Conservation (phyloP, 345 rosid species). For the Aegle marmelos region DNA sequence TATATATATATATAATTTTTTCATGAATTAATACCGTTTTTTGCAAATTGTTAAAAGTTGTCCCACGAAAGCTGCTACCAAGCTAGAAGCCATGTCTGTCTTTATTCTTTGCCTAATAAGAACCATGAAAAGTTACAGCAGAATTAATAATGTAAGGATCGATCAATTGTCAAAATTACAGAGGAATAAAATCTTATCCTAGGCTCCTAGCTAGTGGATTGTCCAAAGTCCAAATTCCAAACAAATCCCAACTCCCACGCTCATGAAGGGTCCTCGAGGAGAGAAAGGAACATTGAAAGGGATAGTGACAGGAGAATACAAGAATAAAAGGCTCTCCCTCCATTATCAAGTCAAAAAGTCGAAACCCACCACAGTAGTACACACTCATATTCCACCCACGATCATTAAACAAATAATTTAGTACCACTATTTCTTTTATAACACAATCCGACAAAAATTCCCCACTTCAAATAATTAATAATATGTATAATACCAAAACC, state of each 20-base stretch:
- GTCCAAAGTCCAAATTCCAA: slow-evolving; percentile 30
- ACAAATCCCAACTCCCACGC: slow-evolving; percentile 17
- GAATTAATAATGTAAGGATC: not conserved
- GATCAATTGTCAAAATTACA: not conserved
- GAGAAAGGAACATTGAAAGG: slow-evolving; percentile 13
- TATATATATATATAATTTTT: not conserved
- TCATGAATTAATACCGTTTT: not conserved
- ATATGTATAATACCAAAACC: not conserved
- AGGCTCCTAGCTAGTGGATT: not conserved
- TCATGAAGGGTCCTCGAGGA: slow-evolving; percentile 17
- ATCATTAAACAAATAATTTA: slow-evolving; percentile 5
- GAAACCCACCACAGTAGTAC: slow-evolving; percentile 32
- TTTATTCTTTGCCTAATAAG: no score
- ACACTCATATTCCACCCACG: slow-evolving; percentile 51
- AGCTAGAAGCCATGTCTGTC: not conserved
- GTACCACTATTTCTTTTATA: not conserved
- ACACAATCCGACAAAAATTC: slow-evolving; percentile 23
- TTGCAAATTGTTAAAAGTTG: not conserved
- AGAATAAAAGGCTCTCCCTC: slow-evolving; percentile 34
- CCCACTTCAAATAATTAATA: slow-evolving; percentile 15
- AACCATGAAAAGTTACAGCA: not conserved
- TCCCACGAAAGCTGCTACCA: not conserved
- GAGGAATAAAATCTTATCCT: slow-evolving; percentile 22
- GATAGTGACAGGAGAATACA: slow-evolving; percentile 27
- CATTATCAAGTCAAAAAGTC: slow-evolving; percentile 45